A percentile compares a stretch with the other conserved stretches of the same genome.
phyloP scores from a whole-genome alignment of 768 basidiomycete genomes.

The Floccularia luteovirens region DNA sequence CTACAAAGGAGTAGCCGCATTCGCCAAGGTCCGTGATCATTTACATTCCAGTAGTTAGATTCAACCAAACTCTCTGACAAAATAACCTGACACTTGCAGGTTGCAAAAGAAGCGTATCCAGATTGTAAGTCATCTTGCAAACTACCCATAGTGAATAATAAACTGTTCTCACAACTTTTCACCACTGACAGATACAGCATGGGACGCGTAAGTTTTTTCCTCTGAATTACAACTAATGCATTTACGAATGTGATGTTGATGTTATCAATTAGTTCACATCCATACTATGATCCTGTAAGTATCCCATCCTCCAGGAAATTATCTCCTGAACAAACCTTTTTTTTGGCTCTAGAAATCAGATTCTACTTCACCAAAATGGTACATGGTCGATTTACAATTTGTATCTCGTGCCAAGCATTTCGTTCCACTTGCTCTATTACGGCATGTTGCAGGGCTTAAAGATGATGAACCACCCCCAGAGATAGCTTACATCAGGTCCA shows the following conservation, averaged over 20 bases:
- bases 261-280: slow-evolving; percentile 41
- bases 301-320: background rate
- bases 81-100: slow-evolving; percentile 40
- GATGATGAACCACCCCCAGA: slow-evolving; percentile 35
- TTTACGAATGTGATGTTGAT: slow-evolving; percentile 5
- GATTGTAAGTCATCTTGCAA: slow-evolving; percentile 53
- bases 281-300: slow-evolving; percentile 71
- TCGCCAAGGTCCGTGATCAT: slow-evolving; percentile 55
- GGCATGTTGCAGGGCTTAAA: slow-evolving; percentile 42
- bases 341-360: slow-evolving; percentile 62
- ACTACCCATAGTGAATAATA: background rate
- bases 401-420: slow-evolving; percentile 58
- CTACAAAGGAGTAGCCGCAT: slow-evolving; percentile 73
- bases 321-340: slow-evolving; percentile 1
- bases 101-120: slow-evolving; percentile 81
- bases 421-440: slow-evolving; percentile 70
- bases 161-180: background rate
- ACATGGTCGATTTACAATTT: slow-evolving; percentile 84
- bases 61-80: no score
- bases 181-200: slow-evolving; percentile 65
- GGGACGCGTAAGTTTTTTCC: slow-evolving; percentile 59
- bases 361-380: slow-evolving; percentile 76
- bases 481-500: slow-evolving; percentile 59
- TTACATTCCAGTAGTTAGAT: slow-evolving; percentile 1
- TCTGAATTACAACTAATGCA: background rate